Evolutionary conservation across 768 basidiomycete species (phyloP).

Genomic region (Bullera alba): DNA sequence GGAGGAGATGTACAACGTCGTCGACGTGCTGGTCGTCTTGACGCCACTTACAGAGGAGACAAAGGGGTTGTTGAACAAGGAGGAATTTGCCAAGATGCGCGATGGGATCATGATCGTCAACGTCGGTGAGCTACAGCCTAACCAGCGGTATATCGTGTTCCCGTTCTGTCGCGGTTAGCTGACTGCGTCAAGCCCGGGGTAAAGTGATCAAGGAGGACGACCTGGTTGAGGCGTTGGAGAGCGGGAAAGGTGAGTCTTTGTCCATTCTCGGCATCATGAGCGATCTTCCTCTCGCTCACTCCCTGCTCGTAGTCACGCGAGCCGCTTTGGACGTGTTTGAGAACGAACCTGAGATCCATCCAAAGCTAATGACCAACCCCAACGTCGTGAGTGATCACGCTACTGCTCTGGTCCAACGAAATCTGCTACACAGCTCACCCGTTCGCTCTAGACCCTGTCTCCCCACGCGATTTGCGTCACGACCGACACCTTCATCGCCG

Average conservation of each 20-base stretch:
- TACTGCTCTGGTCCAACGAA: too few relatives aligned
- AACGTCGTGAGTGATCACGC: conserved; percentile 31
- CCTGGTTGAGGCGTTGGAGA: conserved; percentile 43
- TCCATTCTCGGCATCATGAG: too few relatives aligned
- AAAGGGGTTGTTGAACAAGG: conserved; percentile 63
- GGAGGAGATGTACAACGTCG: conserved; percentile 13
- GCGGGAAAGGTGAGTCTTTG: conserved; percentile 35
- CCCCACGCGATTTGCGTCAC: not conserved
- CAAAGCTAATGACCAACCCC: conserved; percentile 27
- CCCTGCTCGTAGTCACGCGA: conserved; percentile 20
- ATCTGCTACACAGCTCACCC: too few relatives aligned
- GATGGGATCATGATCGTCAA: conserved; percentile 70
- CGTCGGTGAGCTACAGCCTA: conserved; percentile 9
- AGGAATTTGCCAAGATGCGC: conserved; percentile 66
- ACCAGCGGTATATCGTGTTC: too few relatives aligned
- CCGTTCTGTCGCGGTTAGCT: too few relatives aligned
- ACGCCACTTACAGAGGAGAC: conserved; percentile 65
- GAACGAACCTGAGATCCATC: conserved; percentile 44
- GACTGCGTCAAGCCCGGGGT: conserved; percentile 17
- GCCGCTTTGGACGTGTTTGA: conserved; percentile 47
- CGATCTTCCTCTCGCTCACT: too few relatives aligned
- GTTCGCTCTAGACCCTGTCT: not conserved
- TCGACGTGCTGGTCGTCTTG: conserved; percentile 18
- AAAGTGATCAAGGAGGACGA: conserved; percentile 43
- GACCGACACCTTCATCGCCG: not conserved